Base-by-base conservation (phyloP, 202 grass and related monocot genomes). In the Thinopyrum obtusiflorum region DNA sequence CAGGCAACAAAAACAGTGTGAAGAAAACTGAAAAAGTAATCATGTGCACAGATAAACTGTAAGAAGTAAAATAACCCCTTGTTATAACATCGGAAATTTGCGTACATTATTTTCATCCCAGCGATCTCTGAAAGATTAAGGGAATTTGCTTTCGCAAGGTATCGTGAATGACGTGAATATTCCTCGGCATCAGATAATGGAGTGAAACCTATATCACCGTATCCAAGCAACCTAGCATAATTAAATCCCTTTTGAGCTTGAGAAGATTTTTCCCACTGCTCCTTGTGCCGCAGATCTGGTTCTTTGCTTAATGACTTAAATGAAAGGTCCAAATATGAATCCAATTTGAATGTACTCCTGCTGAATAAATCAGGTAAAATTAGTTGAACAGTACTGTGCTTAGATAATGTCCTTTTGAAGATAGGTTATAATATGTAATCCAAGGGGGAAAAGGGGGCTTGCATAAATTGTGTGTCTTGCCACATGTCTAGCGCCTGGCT, bases 271-370 rank as follows among this genome's bases (percentile, higher is more conserved):
- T 93, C 89, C 88, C 92, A 94, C 60, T 99, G 92, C 65, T 99
- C 97, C 80, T 83, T 89, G 26, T 90, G 86, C 40, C 85, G 65
- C 40, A 94, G 83, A 90, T 99, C 93, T 0, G 97, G 97, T 69
- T 99, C 97, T 84, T 99, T 99, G 78, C 92, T 96, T 86, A 99
- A 79, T 80, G 97, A 99, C 97, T 97, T 99, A 86, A 99, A 97
- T 1, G 92, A 83, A 27, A 93, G 93, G 87, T 99, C 97, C 59
- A 97, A 76, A 68, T 90, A 99, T 17, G 97, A 92, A 89, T 99
- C 97, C 81, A 99, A 62, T 64, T 86, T 99, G 77, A 86, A 89
- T 67, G 96, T 92, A 85, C 78, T 78, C 89, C 93, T 95, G 84
- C 46, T 71, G 76, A 82, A 88, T 12, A 91, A 76, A 89, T 11